These are phyloP conservation scores for Pontederia crassipes DNA, from an alignment of 176 grass and related monocot species.

Conservation along the genomic window DNA sequence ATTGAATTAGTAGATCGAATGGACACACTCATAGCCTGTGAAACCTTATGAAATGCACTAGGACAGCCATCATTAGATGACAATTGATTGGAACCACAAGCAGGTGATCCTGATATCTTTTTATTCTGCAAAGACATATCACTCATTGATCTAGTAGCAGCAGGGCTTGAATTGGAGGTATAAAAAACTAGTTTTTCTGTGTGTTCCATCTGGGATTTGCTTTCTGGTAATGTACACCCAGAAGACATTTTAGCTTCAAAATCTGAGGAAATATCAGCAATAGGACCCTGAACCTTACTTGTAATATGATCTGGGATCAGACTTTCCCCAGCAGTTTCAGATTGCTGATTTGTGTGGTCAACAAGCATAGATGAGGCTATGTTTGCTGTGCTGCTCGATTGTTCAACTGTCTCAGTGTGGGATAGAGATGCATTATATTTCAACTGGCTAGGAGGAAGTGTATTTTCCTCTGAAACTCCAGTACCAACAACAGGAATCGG, in stretches of 20 bases:
- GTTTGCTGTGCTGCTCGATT: conserved; percentile 1
- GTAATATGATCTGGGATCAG: background rate
- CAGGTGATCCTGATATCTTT: conserved; percentile 15
- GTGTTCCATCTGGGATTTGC: conserved; percentile 19
- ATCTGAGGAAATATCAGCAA: background rate
- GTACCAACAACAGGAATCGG: conserved; percentile 14
- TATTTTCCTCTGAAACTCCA: conserved; percentile 29
- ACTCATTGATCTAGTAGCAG: background rate
- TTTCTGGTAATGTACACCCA: conserved; percentile 9
- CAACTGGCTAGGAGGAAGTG: conserved; percentile 4
- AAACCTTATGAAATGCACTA: conserved; percentile 15
- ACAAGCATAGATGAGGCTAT: conserved; percentile 19
- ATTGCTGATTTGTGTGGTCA: conserved; percentile 16
- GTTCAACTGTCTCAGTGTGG: conserved; percentile 25
- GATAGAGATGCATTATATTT: background rate
- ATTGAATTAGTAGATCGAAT: conserved; percentile 18
- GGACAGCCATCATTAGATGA: conserved; percentile 14
- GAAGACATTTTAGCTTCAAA: conserved; percentile 11
- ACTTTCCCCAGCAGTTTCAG: conserved; percentile 12
- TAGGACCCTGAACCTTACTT: conserved; percentile 1
- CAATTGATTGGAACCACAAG: conserved; percentile 30
- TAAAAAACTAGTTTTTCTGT: conserved; percentile 13
- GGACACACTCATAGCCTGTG: conserved; percentile 22
- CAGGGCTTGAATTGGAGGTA: background rate
- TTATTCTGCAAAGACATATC: background rate